A percentile compares a stretch with the other conserved stretches of the same genome.
These are phyloP conservation scores for Alternaria arborescens DNA, from an alignment of 2,329 filamentous ascomycete species.

Conservation along the genomic window DNA sequence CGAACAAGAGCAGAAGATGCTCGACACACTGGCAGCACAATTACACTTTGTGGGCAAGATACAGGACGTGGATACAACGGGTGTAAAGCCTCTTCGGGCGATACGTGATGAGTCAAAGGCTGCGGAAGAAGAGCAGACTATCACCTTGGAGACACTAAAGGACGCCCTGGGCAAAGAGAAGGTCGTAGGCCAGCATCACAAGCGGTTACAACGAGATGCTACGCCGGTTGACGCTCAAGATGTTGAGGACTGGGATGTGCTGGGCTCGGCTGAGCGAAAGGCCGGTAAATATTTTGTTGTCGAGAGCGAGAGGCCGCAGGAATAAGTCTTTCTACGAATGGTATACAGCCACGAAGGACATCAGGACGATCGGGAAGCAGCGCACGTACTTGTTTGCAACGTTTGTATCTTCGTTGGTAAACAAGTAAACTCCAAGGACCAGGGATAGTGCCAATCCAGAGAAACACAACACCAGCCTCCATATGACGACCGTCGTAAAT, in stretches of 20 bases:
- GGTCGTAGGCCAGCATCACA: slow-evolving; percentile 62
- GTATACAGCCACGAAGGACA: not conserved
- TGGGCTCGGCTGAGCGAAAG: slow-evolving; percentile 71
- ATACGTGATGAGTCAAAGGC: slow-evolving; percentile 80
- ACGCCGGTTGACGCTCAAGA: slow-evolving; percentile 53
- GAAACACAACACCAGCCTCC: not conserved
- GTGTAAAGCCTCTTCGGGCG: slow-evolving; percentile 75
- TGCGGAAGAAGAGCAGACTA: slow-evolving; percentile 64
- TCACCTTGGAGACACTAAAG: slow-evolving; percentile 66
- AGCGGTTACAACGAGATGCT: slow-evolving; percentile 59
- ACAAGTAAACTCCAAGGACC: not conserved
- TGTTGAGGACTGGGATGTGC: slow-evolving; percentile 74
- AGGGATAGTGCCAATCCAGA: not conserved
- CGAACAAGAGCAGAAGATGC: slow-evolving; percentile 73
- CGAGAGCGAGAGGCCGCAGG: slow-evolving; percentile 62
- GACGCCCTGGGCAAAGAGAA: slow-evolving; percentile 68
- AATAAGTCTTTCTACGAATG: slow-evolving; percentile 18
- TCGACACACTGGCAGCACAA: slow-evolving; percentile 79
- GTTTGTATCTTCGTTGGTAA: not conserved
- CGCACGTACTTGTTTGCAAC: not conserved
- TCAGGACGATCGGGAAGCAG: too few species aligned
- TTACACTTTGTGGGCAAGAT: slow-evolving; percentile 90
- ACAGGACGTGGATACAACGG: slow-evolving; percentile 77
- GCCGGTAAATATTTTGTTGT: slow-evolving; percentile 81
- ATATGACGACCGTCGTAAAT: not conserved